Evolutionary conservation across 768 basidiomycete genomes (phyloP), one percentile per base, ranked within the genome.

Genomic region (Kwoniella heveanensis): DNA sequence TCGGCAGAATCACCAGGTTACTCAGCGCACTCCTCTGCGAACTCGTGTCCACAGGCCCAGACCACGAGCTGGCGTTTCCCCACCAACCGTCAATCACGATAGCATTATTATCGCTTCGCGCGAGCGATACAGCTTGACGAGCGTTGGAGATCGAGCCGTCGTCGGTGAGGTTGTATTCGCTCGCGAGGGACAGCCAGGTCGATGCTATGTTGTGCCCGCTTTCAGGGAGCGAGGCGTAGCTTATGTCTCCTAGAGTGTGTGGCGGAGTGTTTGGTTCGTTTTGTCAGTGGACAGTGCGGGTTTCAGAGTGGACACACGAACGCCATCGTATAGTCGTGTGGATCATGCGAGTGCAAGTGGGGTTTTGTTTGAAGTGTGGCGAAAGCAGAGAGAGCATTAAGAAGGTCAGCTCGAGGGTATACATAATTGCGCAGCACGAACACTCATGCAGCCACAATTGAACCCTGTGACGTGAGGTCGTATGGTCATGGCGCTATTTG

Each of bases 1-100:
- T 62, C 12, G 75, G 75, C 8, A 77, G 52, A 9, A 77, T 50
- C 4, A 67, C 51, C n/a, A 77, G 10, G 63, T 74, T 72, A 37
- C 47, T 29, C 30, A 74, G 29, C 4, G 53, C 50, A 12, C 37
- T 49, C 17, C 46, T 30, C 17, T 36, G n/a, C 15, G 39, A 32
- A 19, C 39, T 60, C 2, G 62, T 30, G 57, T 69, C 60, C 8
- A 72, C 30, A 24, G 66, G 54, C 6, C 65, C 60, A 19, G 21
- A 29, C 71, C 71, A 74, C 46, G 58, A 63, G 36, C 73, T 72
- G 1, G 54, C 65, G 49, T 74, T 72, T 7, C 58, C 66, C 56
- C 26, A 65, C 57, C 56, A 60, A 32, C 30, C 66, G 51, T 65
- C 55, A 17, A 68, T 36, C 2, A 66, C 54, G 9, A 54, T 44